Evolutionary conservation across 2,329 filamentous ascomycete genomes (phyloP), one percentile per base, ranked within the genome.

Genomic region (Aspergillus bombycis): DNA sequence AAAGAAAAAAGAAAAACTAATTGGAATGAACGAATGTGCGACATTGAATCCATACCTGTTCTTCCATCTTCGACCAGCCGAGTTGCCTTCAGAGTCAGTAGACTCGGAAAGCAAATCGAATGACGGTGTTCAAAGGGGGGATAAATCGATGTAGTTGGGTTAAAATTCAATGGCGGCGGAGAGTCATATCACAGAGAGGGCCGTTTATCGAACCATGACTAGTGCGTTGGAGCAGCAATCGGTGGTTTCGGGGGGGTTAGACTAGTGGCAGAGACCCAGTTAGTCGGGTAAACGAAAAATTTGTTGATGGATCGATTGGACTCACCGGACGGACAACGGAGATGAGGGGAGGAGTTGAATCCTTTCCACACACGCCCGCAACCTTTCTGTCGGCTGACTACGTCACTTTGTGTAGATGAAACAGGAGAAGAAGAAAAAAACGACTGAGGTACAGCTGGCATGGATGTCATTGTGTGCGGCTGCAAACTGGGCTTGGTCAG

Each of bases 31-130:
- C 10, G 4, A 10, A 16, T 21, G 16, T 28, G 16, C 32, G 16
- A 36, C 46, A 48, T 34, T 52, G 53, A 34, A 65, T 64, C 58
- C 71, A 69, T 72, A 80, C 78, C 78, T 80, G 78, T 68, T 80
- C 78, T 77, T 80, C 78, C 78, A 80, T 80, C 71, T 77, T 79
- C 73, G 71, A 73, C 75, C 73, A 75, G 75, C 75, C 73, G 70
- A 66, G 68, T 69, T 77, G 72, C 74, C 74, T 76, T 70, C 66
- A 57, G 66, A 70, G 68, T 65, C 69, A 65, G 65, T 58, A 58
- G 62, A 68, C 65, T 71, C 66, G 65, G 65, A 67, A 69, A 69
- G 67, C 62, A 67, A 68, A 63, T 66, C 62, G 54, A 64, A 64
- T 64, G 61, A 61, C 54, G 58, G 62, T 66, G 60, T 58, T 41